A percentile compares a stretch with the other conserved stretches of the same genome.
Conservation (phyloP, 2,329 filamentous ascomycete genomes). For the Fusarium haematococcum region DNA sequence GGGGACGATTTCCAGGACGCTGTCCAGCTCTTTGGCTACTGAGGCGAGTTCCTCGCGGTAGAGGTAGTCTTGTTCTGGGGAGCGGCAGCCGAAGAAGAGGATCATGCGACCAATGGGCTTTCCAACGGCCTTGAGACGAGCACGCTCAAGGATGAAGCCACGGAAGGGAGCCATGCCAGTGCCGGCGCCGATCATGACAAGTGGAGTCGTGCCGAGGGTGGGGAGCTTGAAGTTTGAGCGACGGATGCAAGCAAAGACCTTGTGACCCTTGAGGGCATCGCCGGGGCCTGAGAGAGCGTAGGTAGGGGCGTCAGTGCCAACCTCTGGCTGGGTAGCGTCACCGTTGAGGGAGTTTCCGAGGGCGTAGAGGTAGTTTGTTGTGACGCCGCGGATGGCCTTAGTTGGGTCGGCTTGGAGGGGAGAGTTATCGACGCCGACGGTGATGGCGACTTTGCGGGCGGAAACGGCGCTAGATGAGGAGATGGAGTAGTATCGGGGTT, state of each 20-base stretch:
- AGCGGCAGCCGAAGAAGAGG: conserved; percentile 71
- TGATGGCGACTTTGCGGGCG: conserved; percentile 40
- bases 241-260: conserved; percentile 38
- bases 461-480: conserved; percentile 63
- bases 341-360: conserved; percentile 26
- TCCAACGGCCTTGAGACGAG: conserved; percentile 32
- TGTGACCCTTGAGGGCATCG: conserved; percentile 21
- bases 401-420: conserved; percentile 23
- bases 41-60: conserved; percentile 59
- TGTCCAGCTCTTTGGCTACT: conserved; percentile 25
- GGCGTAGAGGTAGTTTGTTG: conserved; percentile 45
- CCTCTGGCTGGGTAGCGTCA: background rate
- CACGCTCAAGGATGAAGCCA: conserved; percentile 44
- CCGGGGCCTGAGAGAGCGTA: conserved; percentile 36
- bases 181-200: conserved; percentile 65
- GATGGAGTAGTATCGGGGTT: conserved; percentile 71
- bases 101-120: conserved; percentile 40
- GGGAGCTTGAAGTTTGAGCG: conserved; percentile 60
- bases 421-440: conserved; percentile 36
- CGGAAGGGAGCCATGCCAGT: conserved; percentile 60
- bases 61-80: conserved; percentile 63
- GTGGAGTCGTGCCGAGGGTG: conserved; percentile 53
- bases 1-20: conserved; percentile 27
- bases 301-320: background rate
- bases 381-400: conserved; percentile 34